A percentile compares a stretch with the other conserved stretches of the same genome.
Conservation (phyloP, 495 filamentous ascomycete species). For the Tetracladium setigerum region DNA sequence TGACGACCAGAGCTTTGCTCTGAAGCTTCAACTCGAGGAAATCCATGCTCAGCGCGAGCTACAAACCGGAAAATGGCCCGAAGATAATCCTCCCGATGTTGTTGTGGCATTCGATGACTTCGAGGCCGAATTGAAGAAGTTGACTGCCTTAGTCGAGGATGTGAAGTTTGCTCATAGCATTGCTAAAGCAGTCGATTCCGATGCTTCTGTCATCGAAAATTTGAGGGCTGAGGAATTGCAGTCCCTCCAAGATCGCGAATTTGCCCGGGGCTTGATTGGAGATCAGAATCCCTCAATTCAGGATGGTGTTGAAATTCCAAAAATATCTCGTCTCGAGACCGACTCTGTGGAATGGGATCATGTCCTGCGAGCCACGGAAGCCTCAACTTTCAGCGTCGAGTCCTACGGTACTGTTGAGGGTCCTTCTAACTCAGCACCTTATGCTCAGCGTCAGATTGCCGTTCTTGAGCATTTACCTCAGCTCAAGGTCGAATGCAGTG, state of each 20-base stretch:
- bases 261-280: slow-evolving; percentile 2
- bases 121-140: slow-evolving; percentile 17
- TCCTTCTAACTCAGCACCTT: slow-evolving; percentile 1
- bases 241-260: slow-evolving; percentile 1
- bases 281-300: not conserved
- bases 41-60: slow-evolving; percentile 14
- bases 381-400: not conserved
- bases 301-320: not conserved
- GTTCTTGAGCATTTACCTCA: slow-evolving; percentile 15
- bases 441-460: slow-evolving; percentile 1
- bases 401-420: not conserved
- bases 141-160: slow-evolving; percentile 12
- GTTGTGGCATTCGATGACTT: slow-evolving; percentile 19
- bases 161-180: slow-evolving; percentile 18
- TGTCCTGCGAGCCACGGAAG: slow-evolving; percentile 2
- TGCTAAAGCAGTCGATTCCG: slow-evolving; percentile 8
- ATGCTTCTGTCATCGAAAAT: slow-evolving; percentile 7
- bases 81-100: slow-evolving; percentile 17
- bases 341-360: slow-evolving; percentile 1
- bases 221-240: not conserved
- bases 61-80: slow-evolving; percentile 18
- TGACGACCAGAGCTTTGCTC: slow-evolving; percentile 17
- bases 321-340: slow-evolving; percentile 1
- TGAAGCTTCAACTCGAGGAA: slow-evolving; percentile 17
- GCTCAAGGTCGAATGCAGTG: slow-evolving; percentile 14